Conservation (phyloP, 805 yeast genomes). For the Saturnispora gosingensis region DNA sequence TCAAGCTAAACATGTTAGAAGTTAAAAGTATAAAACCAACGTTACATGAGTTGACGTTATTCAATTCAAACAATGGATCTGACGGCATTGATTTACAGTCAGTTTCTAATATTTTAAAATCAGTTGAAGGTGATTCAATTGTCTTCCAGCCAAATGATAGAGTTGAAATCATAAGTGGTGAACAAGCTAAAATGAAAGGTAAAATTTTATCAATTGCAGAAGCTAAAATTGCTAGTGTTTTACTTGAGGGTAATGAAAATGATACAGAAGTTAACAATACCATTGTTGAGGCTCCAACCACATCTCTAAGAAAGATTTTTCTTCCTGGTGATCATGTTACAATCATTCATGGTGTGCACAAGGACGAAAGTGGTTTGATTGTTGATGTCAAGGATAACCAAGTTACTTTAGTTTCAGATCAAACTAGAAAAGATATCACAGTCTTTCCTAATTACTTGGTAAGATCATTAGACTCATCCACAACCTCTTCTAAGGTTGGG, state of each 20-base stretch:
- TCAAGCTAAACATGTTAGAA: conserved; percentile 71
- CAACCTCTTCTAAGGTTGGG: conserved; percentile 61
- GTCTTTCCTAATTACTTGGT: conserved; percentile 88
- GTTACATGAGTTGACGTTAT: conserved; percentile 78
- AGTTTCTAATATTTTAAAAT: conserved; percentile 77
- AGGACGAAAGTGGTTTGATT: conserved; percentile 92
- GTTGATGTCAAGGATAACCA: conserved; percentile 74
- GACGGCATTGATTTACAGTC: conserved; percentile 81
- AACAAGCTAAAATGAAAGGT: conserved; percentile 85
- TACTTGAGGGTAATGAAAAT: conserved; percentile 39
- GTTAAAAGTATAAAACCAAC: conserved; percentile 76
- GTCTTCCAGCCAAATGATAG: conserved; percentile 88
- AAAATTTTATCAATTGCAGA: conserved; percentile 59
- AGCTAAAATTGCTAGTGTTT: conserved; percentile 42
- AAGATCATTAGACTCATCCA: conserved; percentile 77
- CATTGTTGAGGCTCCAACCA: conserved; percentile 69
- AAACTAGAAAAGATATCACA: conserved; percentile 78
- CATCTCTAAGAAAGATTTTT: conserved; percentile 77
- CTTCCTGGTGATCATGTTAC: conserved; percentile 91
- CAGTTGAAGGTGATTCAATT: conserved; percentile 43
- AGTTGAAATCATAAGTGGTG: conserved; percentile 88
- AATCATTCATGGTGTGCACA: conserved; percentile 81
- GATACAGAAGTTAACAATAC: conserved; percentile 49
- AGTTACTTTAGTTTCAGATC: conserved; percentile 83
- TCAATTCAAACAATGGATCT: conserved; percentile 43